A percentile compares a stretch with the other conserved stretches of the same genome.
These are phyloP conservation scores for Candida chilensis DNA, from an alignment of 805 yeast genomes.

Conservation along the genomic window DNA sequence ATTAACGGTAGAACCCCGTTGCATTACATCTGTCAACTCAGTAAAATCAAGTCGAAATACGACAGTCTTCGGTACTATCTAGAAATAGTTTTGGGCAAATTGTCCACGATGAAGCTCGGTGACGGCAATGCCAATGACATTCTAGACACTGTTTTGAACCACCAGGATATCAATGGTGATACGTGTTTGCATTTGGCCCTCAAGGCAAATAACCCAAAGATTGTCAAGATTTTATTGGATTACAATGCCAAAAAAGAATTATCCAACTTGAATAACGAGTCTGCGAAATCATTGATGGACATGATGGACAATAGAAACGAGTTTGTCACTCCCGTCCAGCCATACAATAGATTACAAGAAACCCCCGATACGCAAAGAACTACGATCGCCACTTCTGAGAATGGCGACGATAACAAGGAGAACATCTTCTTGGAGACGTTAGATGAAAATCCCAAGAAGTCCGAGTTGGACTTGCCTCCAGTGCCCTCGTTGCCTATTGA, in stretches of 20 bases:
- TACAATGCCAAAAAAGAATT: slow-evolving; percentile 30
- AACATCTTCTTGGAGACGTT: slow-evolving; percentile 27
- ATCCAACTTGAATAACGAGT: slow-evolving; percentile 20
- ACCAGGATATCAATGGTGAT: slow-evolving; percentile 33
- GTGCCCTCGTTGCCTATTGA: neutral
- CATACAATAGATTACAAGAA: slow-evolving; percentile 11
- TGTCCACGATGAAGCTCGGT: slow-evolving; percentile 5
- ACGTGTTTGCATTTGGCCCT: slow-evolving; percentile 34
- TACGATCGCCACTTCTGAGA: no score
- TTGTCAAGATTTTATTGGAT: slow-evolving; percentile 22
- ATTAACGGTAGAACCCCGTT: slow-evolving; percentile 27
- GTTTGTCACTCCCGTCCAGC: neutral
- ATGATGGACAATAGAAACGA: neutral
- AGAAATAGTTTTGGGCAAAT: slow-evolving; percentile 23
- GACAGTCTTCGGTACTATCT: slow-evolving; percentile 17
- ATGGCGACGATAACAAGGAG: slow-evolving; percentile 42
- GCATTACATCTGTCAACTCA: slow-evolving; percentile 27
- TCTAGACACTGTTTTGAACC: slow-evolving; percentile 21
- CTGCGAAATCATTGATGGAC: slow-evolving; percentile 18
- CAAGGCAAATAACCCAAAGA: slow-evolving; percentile 19
- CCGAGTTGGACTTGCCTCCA: slow-evolving; percentile 1
- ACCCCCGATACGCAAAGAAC: slow-evolving; percentile 39
- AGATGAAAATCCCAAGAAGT: slow-evolving; percentile 3
- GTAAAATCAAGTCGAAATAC: slow-evolving; percentile 6
- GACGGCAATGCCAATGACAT: slow-evolving; percentile 6